A percentile compares a stretch with the other conserved stretches of the same genome.
Evolutionary conservation across 768 basidiomycete genomes (phyloP).

Genomic region (Calvatia gigantea): DNA sequence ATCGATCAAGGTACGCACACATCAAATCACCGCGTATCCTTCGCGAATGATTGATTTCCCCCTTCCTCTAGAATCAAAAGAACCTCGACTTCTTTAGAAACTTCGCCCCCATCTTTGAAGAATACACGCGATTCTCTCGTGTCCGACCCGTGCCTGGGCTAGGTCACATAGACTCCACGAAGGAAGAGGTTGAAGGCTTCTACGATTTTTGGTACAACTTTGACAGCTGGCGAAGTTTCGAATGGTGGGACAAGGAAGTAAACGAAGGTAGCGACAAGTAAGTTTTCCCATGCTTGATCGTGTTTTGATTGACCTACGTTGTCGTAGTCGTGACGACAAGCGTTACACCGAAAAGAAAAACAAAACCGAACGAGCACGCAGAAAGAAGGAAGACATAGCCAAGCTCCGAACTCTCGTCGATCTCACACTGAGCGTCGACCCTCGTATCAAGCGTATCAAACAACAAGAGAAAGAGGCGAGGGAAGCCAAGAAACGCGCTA

Average conservation of each 20-base stretch:
- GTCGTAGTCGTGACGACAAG: slow-evolving; percentile 88
- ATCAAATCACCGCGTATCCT: neutral
- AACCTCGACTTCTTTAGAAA: slow-evolving; percentile 64
- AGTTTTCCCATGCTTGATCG: slow-evolving; percentile 21
- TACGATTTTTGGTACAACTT: slow-evolving; percentile 99
- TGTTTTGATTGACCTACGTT: neutral
- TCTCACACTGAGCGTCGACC: slow-evolving; percentile 76
- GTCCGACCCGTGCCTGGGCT: slow-evolving; percentile 79
- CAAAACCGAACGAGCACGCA: slow-evolving; percentile 90
- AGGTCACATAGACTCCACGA: slow-evolving; percentile 65
- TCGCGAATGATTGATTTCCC: neutral
- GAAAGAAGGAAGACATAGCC: slow-evolving; percentile 97
- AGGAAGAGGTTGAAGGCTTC: slow-evolving; percentile 85
- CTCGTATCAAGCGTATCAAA: slow-evolving; percentile 96
- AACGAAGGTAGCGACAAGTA: slow-evolving; percentile 96
- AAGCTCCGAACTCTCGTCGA: slow-evolving; percentile 87
- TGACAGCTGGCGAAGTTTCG: slow-evolving; percentile 97
- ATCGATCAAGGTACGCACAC: slow-evolving; percentile 57
- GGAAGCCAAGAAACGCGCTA: slow-evolving; percentile 77
- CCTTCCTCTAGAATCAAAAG: slow-evolving; percentile 34
- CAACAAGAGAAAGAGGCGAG: slow-evolving; percentile 93
- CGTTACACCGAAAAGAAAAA: slow-evolving; percentile 99
- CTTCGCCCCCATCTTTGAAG: slow-evolving; percentile 81
- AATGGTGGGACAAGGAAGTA: slow-evolving; percentile 97
- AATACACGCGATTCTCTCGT: slow-evolving; percentile 91